Evolutionary conservation across 805 yeast species (phyloP), one percentile per base, ranked within the genome.

Genomic region (Spathaspora boniae): DNA sequence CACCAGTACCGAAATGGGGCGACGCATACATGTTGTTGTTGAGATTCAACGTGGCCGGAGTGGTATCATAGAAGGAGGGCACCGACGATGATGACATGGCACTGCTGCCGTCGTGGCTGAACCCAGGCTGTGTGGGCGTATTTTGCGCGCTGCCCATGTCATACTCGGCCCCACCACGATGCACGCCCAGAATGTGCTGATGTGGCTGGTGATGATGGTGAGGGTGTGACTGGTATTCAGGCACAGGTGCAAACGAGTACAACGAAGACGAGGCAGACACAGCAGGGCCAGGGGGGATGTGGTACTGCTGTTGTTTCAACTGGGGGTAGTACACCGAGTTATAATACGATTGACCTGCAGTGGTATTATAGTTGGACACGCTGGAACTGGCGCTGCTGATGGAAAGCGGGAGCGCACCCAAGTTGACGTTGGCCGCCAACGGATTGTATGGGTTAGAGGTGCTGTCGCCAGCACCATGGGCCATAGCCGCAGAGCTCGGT

Each of bases 31-130:
- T 11, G 25, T 22, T 22, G 16, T 5, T 20, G n/a, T 16, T 26
- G 15, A 20, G 17, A 6, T n/a, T 22, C 7, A 34, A 18, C 26
- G 42, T 12, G 6, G 20, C 31, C n/a, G 42, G 30, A 16, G 35
- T 17, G 9, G 29, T 23, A n/a, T 38, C 38, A 20, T 34, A 38
- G 12, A 38, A 36, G 8, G 42, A 38, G 16, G 31, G 31, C 25
- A 38, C 22, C 16, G 42, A 38, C 8, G 22, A 21, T 18, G 36
- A n/a, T n/a, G n/a, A n/a, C n/a, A n/a, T n/a, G n/a, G n/a, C n/a
- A n/a, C n/a, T n/a, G n/a, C n/a, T n/a, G n/a, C n/a, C n/a, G n/a
- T n/a, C n/a, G n/a, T n/a, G n/a, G n/a, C n/a, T n/a, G n/a, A n/a
- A n/a, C n/a, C n/a, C n/a, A n/a, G n/a, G n/a, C n/a, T n/a, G 29